These are phyloP conservation scores for Ploettnerulaceae sp. DNA, from an alignment of 2,329 filamentous ascomycete species.

Conservation along the genomic window DNA sequence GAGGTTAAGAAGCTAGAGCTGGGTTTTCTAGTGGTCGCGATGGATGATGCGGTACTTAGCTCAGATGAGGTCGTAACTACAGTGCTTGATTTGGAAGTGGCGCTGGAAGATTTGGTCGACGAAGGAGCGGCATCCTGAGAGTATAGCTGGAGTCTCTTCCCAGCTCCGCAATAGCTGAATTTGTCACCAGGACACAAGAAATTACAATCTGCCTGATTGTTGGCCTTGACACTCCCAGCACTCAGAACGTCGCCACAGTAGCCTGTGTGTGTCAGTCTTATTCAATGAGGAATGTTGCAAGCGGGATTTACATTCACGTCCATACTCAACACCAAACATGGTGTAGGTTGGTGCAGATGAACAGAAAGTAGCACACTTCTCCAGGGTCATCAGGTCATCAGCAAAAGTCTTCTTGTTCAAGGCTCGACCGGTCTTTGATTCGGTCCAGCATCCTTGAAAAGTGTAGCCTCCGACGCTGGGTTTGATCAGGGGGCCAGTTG, in stretches of 20 bases:
- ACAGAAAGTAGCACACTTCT: conserved; percentile 33
- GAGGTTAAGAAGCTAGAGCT: conserved; percentile 8
- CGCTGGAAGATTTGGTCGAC: no score
- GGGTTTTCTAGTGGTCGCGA: background rate
- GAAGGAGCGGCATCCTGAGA: no score
- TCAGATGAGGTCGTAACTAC: no score
- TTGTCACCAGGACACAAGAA: conserved; percentile 26
- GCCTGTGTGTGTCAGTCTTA: conserved; percentile 13
- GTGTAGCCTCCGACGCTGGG: conserved; percentile 19
- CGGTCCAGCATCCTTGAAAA: conserved; percentile 34
- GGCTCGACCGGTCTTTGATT: conserved; percentile 28
- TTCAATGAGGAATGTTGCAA: no score
- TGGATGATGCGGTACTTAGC: background rate
- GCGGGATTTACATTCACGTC: conserved; percentile 33
- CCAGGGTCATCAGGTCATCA: conserved; percentile 32
- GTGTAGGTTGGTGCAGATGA: conserved; percentile 29
- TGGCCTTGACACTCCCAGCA: conserved; percentile 21
- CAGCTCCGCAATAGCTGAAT: conserved; percentile 33
- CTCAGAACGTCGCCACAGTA: conserved; percentile 32
- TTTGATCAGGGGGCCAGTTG: conserved; percentile 21
- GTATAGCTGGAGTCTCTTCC: conserved; percentile 20
- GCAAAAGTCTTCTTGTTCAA: conserved; percentile 23
- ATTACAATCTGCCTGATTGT: conserved; percentile 24
- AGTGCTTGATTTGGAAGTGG: no score
- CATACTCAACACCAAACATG: conserved; percentile 39